A percentile compares a stretch with the other conserved stretches of the same genome.
phyloP scores from a whole-genome alignment of 2,329 filamentous ascomycete species.

The Alternaria gansuensis region DNA sequence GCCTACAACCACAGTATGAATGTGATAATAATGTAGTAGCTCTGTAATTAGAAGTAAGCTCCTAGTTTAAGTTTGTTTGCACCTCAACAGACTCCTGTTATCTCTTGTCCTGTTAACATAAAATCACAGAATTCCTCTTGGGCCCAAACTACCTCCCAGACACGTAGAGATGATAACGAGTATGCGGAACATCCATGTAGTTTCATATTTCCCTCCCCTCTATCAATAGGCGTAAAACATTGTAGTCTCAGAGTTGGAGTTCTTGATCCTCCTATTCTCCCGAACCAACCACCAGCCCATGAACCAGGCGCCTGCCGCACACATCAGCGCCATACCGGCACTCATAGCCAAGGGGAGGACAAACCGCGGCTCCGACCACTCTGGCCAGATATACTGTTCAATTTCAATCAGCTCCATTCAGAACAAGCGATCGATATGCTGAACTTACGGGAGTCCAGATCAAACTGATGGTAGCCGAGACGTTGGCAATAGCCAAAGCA shows the following conservation, averaged over 20 bases:
- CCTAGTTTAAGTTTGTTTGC: too few relatives aligned
- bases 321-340: constrained; percentile 6
- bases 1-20: too few relatives aligned
- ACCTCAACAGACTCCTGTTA: too few relatives aligned
- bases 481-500: constrained; percentile 55
- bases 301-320: constrained; percentile 9
- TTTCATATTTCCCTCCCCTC: background rate
- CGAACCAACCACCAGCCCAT: constrained; percentile 7
- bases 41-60: too few relatives aligned
- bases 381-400: constrained; percentile 7
- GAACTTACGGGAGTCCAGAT: constrained; percentile 41
- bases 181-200: too few relatives aligned
- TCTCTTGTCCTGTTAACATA: too few relatives aligned
- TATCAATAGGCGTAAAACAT: constrained; percentile 10
- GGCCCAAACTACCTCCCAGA: too few relatives aligned
- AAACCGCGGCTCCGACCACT: constrained; percentile 7
- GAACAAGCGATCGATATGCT: background rate
- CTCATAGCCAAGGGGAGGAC: constrained; percentile 5
- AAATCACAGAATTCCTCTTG: too few relatives aligned
- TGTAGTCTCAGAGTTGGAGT: constrained; percentile 5
- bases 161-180: too few relatives aligned
- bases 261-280: constrained; percentile 7
- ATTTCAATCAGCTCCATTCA: background rate
- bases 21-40: too few relatives aligned
- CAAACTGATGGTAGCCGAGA: constrained; percentile 52